A percentile compares a stretch with the other conserved stretches of the same genome.
Evolutionary conservation across 2,329 filamentous ascomycete genomes (phyloP).

Genomic region (Microascus cirrosus): DNA sequence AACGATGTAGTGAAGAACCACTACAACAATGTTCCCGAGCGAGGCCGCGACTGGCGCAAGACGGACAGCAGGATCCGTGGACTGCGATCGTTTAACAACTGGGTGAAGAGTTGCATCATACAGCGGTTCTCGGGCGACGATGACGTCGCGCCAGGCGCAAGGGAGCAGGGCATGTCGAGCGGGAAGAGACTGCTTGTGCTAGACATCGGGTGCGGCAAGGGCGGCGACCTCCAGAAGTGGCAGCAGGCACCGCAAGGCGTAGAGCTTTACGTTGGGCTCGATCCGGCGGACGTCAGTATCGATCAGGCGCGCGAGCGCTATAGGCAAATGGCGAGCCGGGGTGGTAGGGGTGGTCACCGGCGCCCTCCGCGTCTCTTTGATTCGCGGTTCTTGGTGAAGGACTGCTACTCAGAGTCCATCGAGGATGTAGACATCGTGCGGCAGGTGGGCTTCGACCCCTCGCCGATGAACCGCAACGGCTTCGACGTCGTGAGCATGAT

Average conservation of each 20-base stretch:
- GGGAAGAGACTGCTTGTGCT: constrained; percentile 61
- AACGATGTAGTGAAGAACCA: constrained; percentile 85
- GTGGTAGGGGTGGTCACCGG: constrained; percentile 41
- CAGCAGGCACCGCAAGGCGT: constrained; percentile 84
- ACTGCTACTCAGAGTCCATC: constrained; percentile 81
- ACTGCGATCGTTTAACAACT: constrained; percentile 91
- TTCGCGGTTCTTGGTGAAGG: constrained; percentile 78
- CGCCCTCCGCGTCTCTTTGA: constrained; percentile 58
- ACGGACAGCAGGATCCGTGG: constrained; percentile 94
- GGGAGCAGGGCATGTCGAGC: constrained; percentile 36
- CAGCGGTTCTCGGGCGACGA: constrained; percentile 88
- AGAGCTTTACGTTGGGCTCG: constrained; percentile 87
- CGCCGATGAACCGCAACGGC: constrained; percentile 62
- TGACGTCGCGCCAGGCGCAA: constrained; percentile 48
- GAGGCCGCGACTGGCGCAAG: constrained; percentile 87
- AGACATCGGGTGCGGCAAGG: constrained; percentile 94
- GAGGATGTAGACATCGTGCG: constrained; percentile 71
- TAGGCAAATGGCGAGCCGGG: constrained; percentile 54
- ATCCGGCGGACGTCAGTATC: constrained; percentile 87
- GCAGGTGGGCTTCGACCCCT: constrained; percentile 77
- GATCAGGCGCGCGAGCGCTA: constrained; percentile 83
- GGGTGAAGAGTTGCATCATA: constrained; percentile 95
- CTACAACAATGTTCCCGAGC: constrained; percentile 92
- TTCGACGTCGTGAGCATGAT: constrained; percentile 98
- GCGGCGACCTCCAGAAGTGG: constrained; percentile 93